Conservation (phyloP, 2,329 filamentous ascomycete species). For the Magnaporthales sp. region DNA sequence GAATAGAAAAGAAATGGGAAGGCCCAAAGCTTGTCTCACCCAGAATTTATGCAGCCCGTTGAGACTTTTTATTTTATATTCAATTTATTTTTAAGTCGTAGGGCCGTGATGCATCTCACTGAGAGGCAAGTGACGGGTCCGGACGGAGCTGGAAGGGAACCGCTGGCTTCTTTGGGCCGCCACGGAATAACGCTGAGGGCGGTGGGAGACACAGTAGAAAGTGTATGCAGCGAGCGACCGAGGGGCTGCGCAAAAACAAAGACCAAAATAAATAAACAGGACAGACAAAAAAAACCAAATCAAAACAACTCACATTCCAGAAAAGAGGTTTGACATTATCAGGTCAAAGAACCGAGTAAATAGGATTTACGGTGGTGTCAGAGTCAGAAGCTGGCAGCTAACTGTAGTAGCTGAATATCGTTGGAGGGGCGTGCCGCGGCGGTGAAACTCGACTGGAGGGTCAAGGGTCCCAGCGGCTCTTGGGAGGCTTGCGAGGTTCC, state of each 20-base stretch:
- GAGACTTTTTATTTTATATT: neutral
- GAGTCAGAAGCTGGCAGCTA: neutral
- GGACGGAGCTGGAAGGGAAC: neutral
- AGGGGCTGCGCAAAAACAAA: neutral
- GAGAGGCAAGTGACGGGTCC: neutral
- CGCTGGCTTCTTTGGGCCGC: neutral
- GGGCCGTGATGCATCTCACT: conserved; percentile 6
- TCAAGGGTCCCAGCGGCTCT: neutral
- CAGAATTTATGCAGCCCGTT: neutral
- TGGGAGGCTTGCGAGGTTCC: neutral
- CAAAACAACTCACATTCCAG: conserved; percentile 14
- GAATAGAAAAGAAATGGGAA: neutral
- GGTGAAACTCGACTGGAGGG: neutral
- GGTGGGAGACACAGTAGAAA: neutral
- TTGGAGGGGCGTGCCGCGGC: neutral
- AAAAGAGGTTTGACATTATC: conserved; percentile 21
- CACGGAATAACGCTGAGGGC: neutral
- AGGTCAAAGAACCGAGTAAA: neutral
- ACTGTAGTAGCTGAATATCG: neutral
- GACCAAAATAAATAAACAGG: neutral
- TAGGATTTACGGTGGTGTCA: neutral
- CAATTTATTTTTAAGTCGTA: neutral
- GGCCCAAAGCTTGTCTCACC: conserved; percentile 1
- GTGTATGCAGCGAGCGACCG: neutral
- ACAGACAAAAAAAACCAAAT: neutral